These are phyloP conservation scores for Fusarium papillatum DNA, from an alignment of 2,329 filamentous ascomycete genomes.

Conservation along the genomic window DNA sequence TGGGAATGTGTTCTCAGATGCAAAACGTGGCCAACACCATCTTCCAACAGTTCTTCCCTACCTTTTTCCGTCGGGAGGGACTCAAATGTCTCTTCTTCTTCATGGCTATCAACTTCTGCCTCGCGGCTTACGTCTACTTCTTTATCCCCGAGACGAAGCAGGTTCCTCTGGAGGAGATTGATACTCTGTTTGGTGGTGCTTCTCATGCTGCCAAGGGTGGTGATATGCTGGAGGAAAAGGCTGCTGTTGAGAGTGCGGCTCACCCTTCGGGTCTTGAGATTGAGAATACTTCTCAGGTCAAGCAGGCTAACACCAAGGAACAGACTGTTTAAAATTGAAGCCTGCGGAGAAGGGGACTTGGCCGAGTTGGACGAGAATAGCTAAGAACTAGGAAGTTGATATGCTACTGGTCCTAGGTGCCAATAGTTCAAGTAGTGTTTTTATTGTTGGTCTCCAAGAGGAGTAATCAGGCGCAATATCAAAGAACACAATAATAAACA, in stretches of 20 bases:
- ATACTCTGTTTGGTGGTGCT: slow-evolving; percentile 64
- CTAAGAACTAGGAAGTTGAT: background rate
- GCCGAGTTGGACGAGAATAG: too few relatives aligned
- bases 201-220: slow-evolving; percentile 40
- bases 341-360: background rate
- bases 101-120: slow-evolving; percentile 51
- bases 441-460: too few relatives aligned
- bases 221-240: slow-evolving; percentile 10
- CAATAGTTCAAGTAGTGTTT: too few relatives aligned
- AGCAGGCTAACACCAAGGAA: background rate
- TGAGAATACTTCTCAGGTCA: background rate
- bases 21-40: slow-evolving; percentile 75
- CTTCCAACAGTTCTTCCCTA: slow-evolving; percentile 77
- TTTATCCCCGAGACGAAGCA: slow-evolving; percentile 63
- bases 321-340: background rate
- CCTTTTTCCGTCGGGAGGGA: slow-evolving; percentile 68
- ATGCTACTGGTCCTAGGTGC: background rate
- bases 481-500: too few relatives aligned
- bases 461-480: too few relatives aligned
- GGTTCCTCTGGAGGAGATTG: slow-evolving; percentile 72
- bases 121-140: slow-evolving; percentile 61
- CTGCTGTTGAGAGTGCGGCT: background rate
- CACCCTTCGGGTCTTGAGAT: background rate
- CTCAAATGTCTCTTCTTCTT: slow-evolving; percentile 50
- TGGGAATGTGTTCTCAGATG: slow-evolving; percentile 58